A percentile compares a stretch with the other conserved stretches of the same genome.
Evolutionary conservation across 2,329 filamentous ascomycete genomes (phyloP).

Genomic region (Ophiocordyceps robertsii): DNA sequence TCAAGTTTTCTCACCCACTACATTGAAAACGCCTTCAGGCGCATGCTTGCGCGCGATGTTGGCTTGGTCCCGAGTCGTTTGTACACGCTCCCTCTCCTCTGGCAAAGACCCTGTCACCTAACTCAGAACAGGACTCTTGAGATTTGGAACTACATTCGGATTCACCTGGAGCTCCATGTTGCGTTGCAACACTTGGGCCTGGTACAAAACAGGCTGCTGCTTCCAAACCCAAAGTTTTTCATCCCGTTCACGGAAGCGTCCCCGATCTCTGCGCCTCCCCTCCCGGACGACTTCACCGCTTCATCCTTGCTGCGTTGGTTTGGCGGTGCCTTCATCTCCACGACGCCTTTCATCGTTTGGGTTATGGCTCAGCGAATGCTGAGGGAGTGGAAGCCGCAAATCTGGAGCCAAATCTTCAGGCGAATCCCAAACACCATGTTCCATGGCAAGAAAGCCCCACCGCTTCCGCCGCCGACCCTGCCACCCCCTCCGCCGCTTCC

Average conservation of each 20-base stretch:
- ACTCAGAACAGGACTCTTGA: slow-evolving; percentile 13
- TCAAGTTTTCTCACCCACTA: slow-evolving; percentile 15
- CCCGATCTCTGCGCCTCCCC: slow-evolving; percentile 32
- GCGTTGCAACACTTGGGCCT: slow-evolving; percentile 38
- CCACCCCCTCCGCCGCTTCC: slow-evolving; percentile 8
- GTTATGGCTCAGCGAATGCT: slow-evolving; percentile 27
- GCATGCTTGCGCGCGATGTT: slow-evolving; percentile 11
- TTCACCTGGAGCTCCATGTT: slow-evolving; percentile 39
- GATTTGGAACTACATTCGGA: slow-evolving; percentile 27
- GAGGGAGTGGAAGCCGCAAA: slow-evolving; percentile 18
- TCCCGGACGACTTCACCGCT: slow-evolving; percentile 22
- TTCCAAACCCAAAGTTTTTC: slow-evolving; percentile 36
- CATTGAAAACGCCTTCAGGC: slow-evolving; percentile 12
- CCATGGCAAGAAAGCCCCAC: slow-evolving; percentile 9
- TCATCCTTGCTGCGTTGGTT: slow-evolving; percentile 29
- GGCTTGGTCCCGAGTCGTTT: slow-evolving; percentile 11
- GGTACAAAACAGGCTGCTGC: slow-evolving; percentile 22
- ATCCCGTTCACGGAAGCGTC: slow-evolving; percentile 39
- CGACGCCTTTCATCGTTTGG: slow-evolving; percentile 33
- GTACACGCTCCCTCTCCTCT: slow-evolving; percentile 10
- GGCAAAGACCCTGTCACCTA: slow-evolving; percentile 1
- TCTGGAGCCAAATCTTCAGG: slow-evolving; percentile 26
- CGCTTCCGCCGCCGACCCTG: slow-evolving; percentile 7
- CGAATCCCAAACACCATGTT: slow-evolving; percentile 25
- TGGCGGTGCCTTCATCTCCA: slow-evolving; percentile 24